Base-by-base conservation (phyloP, 192 early-diverging fungal genomes). In the Lunasporangiospora selenospora region DNA sequence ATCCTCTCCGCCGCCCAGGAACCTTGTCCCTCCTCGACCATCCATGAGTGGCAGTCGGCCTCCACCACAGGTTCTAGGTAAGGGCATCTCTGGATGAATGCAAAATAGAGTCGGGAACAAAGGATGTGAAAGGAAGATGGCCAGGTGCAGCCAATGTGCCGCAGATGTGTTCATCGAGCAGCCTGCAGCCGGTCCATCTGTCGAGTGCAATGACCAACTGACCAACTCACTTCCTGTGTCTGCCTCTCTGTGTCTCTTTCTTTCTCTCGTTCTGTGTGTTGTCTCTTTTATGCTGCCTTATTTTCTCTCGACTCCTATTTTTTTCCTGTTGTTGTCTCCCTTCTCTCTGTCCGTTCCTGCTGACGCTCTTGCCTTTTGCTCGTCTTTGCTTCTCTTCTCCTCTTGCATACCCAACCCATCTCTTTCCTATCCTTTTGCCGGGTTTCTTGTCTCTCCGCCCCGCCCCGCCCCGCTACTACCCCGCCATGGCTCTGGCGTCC, bases 401-500 rank as follows among this genome's bases (percentile, higher is more conserved):
- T 18, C 11, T 27, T 19, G 41, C 54, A 24, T 31, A 6, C 30
- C 27, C 19, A 52, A 30, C 32, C 21, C 24, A 53, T 26, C 37
- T 30, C 49, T 3, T 18, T 11, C 30, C 10, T 51, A 9, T 18
- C 43, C 19, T 5, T 12, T 21, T 21, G 8, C 15, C 43, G 9
- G n/a, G 15, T 13, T 21, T 21, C 3, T 45, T 21, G 19, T 21
- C 43, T 45, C 43, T 45, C 23, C 34, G 18, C 26, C 53, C 53
- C 16, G 10, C 19, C 18, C 6, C 53, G 16, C 11, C 29, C 27
- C 36, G 1, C 37, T 4, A 36, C 49, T 10, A 19, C 32, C 16
- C 30, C 19, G 12, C 12, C 30, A 34, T 34, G 50, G 36, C 36
- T 34, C 36, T n/a, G 36, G 57, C 57, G 63, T 36, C 53, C 21